Percentiles rank a stretch among this genome's conserved stretches.
Conservation (phyloP, 2,329 filamentous ascomycete species). For the Lachnellula hyalina region DNA sequence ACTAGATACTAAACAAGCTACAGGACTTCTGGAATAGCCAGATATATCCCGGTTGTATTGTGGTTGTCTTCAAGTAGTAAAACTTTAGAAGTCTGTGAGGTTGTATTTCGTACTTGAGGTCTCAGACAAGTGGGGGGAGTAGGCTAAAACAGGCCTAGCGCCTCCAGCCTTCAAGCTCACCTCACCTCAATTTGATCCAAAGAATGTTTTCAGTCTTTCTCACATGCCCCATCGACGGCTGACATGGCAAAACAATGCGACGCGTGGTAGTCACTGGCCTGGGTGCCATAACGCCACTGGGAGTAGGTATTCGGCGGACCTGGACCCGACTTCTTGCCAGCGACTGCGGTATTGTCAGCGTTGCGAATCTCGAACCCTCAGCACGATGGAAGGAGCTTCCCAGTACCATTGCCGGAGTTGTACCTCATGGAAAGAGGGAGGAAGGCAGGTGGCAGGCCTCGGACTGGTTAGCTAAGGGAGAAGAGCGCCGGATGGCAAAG, state of each 20-base stretch:
- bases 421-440: constrained; percentile 53
- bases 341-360: constrained; percentile 73
- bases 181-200: not conserved
- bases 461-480: constrained; percentile 49
- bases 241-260: constrained; percentile 36
- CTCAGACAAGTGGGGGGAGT: not conserved
- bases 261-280: constrained; percentile 81
- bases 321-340: constrained; percentile 79
- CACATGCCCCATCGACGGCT: not conserved
- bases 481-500: constrained; percentile 74
- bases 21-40: not conserved
- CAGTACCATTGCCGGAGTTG: constrained; percentile 77
- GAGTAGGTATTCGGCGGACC: constrained; percentile 68
- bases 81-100: no score
- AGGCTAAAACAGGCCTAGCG: not conserved
- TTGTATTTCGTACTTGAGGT: no score
- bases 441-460: constrained; percentile 45
- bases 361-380: constrained; percentile 48
- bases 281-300: constrained; percentile 77
- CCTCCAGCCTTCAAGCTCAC: not conserved
- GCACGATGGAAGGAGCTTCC: constrained; percentile 63
- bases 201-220: not conserved
- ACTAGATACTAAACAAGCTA: constrained; percentile 13
- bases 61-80: no score
- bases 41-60: no score